Conservation (phyloP, 805 yeast genomes). For the Wickerhamomyces subpelliculosus region DNA sequence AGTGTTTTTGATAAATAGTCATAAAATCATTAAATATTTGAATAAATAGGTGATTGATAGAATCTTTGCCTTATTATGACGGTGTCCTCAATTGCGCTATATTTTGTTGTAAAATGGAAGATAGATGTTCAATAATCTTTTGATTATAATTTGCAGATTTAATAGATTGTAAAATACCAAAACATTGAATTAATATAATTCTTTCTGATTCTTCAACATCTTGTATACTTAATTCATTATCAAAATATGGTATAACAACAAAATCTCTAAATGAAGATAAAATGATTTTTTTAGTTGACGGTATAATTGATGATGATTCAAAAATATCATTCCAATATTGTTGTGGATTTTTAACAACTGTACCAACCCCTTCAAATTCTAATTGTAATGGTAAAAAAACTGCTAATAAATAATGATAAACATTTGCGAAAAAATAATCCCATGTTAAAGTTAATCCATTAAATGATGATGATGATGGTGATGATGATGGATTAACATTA, state of each 20-base stretch:
- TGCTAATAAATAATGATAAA: conserved; percentile 53
- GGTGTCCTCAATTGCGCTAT: background rate
- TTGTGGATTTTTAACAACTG: conserved; percentile 17
- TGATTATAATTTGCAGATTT: conserved; percentile 52
- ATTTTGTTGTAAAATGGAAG: conserved; percentile 10
- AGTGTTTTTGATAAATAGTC: background rate
- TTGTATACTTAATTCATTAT: conserved; percentile 28
- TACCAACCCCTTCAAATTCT: conserved; percentile 30
- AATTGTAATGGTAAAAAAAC: conserved; percentile 53
- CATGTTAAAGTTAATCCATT: conserved; percentile 38
- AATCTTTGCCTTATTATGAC: too few relatives aligned
- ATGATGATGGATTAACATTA: too few relatives aligned
- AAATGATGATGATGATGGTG: conserved; percentile 17
- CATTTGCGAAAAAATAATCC: conserved; percentile 48
- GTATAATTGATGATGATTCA: conserved; percentile 9
- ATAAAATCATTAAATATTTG: too few relatives aligned
- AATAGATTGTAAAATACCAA: conserved; percentile 48
- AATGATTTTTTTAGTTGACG: conserved; percentile 33
- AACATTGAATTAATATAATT: conserved; percentile 49
- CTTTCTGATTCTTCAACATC: conserved; percentile 26
- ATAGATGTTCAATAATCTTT: conserved; percentile 42
- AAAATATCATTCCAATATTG: conserved; percentile 23
- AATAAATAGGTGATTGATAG: too few relatives aligned
- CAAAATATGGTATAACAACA: conserved; percentile 46
- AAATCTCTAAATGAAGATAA: conserved; percentile 44